Conservation (phyloP, 805 yeast species). For the Scheffersomyces spartinae region DNA sequence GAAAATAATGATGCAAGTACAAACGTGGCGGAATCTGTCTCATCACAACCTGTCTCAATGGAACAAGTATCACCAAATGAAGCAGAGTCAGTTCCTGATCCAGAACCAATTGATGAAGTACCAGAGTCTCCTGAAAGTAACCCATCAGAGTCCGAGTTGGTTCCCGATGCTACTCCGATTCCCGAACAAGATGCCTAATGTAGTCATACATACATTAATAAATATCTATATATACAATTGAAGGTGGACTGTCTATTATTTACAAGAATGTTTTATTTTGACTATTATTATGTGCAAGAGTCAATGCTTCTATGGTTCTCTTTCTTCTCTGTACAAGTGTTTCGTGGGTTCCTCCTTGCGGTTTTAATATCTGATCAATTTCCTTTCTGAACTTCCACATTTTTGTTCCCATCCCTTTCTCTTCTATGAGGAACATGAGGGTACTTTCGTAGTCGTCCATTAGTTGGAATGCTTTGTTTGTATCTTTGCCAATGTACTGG, state of each 20-base stretch:
- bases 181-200: slow-evolving; percentile 1
- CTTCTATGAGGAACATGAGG: slow-evolving; percentile 16
- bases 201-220: slow-evolving; percentile 4
- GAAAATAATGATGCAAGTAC: too few species aligned
- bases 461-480: slow-evolving; percentile 15
- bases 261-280: neutral
- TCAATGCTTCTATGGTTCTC: slow-evolving; percentile 14
- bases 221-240: neutral
- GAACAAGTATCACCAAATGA: too few species aligned
- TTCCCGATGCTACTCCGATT: too few species aligned
- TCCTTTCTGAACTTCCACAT: slow-evolving; percentile 11
- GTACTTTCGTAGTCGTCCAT: slow-evolving; percentile 24
- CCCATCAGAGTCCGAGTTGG: too few species aligned
- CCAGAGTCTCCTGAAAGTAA: too few species aligned
- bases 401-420: slow-evolving; percentile 9
- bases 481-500: too few species aligned
- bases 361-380: slow-evolving; percentile 11
- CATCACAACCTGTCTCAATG: too few species aligned
- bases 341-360: slow-evolving; percentile 9
- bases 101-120: too few species aligned
- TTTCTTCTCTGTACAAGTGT: slow-evolving; percentile 10
- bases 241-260: neutral
- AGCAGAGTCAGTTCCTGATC: too few species aligned
- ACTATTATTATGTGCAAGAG: slow-evolving; percentile 3
- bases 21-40: too few species aligned